Base-by-base conservation (phyloP, 495 filamentous ascomycete species). In the Penicillium cataractarum region DNA sequence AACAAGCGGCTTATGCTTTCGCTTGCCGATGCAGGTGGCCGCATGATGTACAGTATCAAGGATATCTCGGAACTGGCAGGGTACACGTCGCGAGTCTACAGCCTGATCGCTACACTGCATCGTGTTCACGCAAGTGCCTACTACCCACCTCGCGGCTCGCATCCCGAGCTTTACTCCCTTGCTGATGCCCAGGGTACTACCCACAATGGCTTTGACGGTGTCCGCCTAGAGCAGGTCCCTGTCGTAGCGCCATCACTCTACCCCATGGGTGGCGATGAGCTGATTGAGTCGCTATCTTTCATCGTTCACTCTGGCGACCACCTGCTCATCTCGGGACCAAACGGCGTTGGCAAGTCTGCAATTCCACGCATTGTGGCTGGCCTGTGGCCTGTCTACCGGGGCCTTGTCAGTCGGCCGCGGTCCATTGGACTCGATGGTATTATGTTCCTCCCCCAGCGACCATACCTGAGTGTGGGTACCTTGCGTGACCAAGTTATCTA, bases 21-120 rank as follows among this genome's bases (percentile, higher is more conserved):
- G 21, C 84, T 98, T 17, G 96, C 96, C 5, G 96, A 99, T 74
- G 96, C 96, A 9, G 96, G 96, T 57, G 93, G 93, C 22, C 84
- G 96, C 37, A 95, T 99, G 89, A 99, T 99, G 96, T 98, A 98
- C 79, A 92, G 89, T 64, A 93, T 99, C 78, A 99, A 99, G 78
- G 96, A 85, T 56, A 82, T 99, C 67, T 96, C 94, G 54, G 95
- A 99, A 71, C 82, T 99, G 55, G 96, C 95, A 2, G 95, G 95
- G 24, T 97, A 97, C 80, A 97, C 95, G 9, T 96, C 92, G 19
- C 90, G 95, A 17, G 93, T 99, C 13, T 99, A 97, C 79, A 93
- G 90, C 33, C 84, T 99, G 27, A 95, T 98, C 65, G 92, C 92
- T 6, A 95, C 94, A 0, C 86, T 99, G 29, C 96, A 99, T 70